Conservation (phyloP, 2,329 filamentous ascomycete species). For the Xylariaceae sp. region DNA sequence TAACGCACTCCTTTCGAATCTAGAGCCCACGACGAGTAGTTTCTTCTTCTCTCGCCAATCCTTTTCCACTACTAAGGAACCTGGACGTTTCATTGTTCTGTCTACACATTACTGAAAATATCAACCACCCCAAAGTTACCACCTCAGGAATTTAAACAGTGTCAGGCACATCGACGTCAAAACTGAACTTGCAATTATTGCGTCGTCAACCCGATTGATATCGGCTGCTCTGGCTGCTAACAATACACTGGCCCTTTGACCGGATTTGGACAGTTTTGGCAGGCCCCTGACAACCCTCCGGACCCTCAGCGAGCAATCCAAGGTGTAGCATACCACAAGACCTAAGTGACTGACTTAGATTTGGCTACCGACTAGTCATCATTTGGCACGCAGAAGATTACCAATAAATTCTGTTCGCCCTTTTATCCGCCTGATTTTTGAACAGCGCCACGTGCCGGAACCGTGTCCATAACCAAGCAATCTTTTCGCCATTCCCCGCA, state of each 20-base stretch:
- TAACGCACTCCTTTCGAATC: conserved; percentile 31
- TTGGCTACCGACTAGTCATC: conserved; percentile 14
- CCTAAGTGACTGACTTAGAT: background rate
- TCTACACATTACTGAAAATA: conserved; percentile 31
- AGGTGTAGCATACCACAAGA: conserved; percentile 4
- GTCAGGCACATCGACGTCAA: background rate
- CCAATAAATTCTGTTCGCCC: conserved; percentile 28
- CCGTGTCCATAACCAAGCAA: conserved; percentile 5
- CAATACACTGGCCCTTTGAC: conserved; percentile 6
- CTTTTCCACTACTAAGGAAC: conserved; percentile 37
- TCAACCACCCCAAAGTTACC: conserved; percentile 2
- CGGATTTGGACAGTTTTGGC: conserved; percentile 16
- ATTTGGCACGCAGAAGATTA: conserved; percentile 20
- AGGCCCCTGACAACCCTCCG: conserved; percentile 10
- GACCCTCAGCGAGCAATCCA: conserved; percentile 23
- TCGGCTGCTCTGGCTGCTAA: background rate
- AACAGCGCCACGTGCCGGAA: conserved; percentile 6
- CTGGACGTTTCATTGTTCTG: conserved; percentile 44
- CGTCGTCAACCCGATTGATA: background rate
- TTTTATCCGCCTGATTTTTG: conserved; percentile 28
- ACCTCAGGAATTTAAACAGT: background rate
- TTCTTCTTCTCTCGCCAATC: conserved; percentile 23
- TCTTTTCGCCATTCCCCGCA: background rate
- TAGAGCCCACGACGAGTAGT: conserved; percentile 17
- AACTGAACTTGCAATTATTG: background rate